Evolutionary conservation across 1,139 yeast species (phyloP).

Genomic region (Magnusiomyces fungicola): DNA sequence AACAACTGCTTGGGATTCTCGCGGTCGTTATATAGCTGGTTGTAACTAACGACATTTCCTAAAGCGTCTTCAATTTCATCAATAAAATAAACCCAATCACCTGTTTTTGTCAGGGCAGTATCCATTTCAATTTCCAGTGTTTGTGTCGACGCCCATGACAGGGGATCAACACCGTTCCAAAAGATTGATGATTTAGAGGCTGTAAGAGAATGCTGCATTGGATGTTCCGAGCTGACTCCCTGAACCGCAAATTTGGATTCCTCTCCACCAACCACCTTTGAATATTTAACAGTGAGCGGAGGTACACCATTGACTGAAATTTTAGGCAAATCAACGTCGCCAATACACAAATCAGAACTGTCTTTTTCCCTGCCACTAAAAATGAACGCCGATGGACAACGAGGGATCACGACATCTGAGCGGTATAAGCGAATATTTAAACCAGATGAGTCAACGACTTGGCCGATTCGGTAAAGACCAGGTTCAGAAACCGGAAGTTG

Average conservation of each 20-base stretch:
- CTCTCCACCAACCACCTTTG: slow-evolving; percentile 46
- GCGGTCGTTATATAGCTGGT: slow-evolving; percentile 30
- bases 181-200: slow-evolving; percentile 11
- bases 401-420: slow-evolving; percentile 58
- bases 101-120: slow-evolving; percentile 43
- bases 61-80: slow-evolving; percentile 65
- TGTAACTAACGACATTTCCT: slow-evolving; percentile 60
- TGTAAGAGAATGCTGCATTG: slow-evolving; percentile 27
- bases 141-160: slow-evolving; percentile 48
- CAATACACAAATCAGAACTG: slow-evolving; percentile 52
- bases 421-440: slow-evolving; percentile 57
- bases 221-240: slow-evolving; percentile 44
- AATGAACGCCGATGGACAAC: slow-evolving; percentile 68
- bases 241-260: slow-evolving; percentile 39
- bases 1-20: slow-evolving; percentile 21
- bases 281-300: slow-evolving; percentile 60
- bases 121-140: slow-evolving; percentile 45
- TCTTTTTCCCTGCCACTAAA: slow-evolving; percentile 25
- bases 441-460: slow-evolving; percentile 54
- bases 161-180: slow-evolving; percentile 35
- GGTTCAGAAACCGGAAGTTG: slow-evolving; percentile 57
- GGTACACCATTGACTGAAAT: slow-evolving; percentile 65
- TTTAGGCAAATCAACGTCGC: slow-evolving; percentile 48
- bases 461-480: slow-evolving; percentile 64
- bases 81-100: slow-evolving; percentile 58